A percentile compares a stretch with the other conserved stretches of the same genome.
Conservation (phyloP, 176 grass and related monocot species). For the Typha latifolia region DNA sequence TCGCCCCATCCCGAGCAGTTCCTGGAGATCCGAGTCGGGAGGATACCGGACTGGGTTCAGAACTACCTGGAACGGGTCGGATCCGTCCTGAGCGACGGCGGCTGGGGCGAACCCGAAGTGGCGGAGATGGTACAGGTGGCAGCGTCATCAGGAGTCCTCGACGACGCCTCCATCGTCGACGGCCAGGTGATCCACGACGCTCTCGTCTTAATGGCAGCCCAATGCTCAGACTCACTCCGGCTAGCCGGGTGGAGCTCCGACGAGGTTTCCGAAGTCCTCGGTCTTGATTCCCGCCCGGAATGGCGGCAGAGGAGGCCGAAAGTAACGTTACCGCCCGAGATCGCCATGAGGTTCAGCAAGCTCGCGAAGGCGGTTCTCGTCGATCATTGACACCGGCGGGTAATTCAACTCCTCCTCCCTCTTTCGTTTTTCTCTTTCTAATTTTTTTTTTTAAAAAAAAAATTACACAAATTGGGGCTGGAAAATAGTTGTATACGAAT, state of each 20-base stretch:
- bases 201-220: constrained; percentile 28
- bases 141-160: not conserved
- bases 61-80: constrained; percentile 34
- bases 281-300: constrained; percentile 15
- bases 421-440: too few species aligned
- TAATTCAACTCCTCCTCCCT: too few species aligned
- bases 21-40: constrained; percentile 16
- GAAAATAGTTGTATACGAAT: too few species aligned
- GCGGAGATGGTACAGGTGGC: constrained; percentile 43
- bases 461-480: too few species aligned
- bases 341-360: constrained; percentile 41
- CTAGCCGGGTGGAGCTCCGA: constrained; percentile 56
- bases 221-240: constrained; percentile 45
- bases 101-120: constrained; percentile 48
- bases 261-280: constrained; percentile 58
- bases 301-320: constrained; percentile 24
- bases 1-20: constrained; percentile 15
- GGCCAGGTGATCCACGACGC: constrained; percentile 19
- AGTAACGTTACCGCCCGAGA: constrained; percentile 44
- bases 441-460: too few species aligned
- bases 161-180: not conserved
- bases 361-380: constrained; percentile 48
- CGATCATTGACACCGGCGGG: too few species aligned
- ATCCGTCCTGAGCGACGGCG: constrained; percentile 32
- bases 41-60: constrained; percentile 33